Evolutionary conservation across 2,329 filamentous ascomycete species (phyloP), one percentile per base, ranked within the genome.

Genomic region (Xylariales sp.): DNA sequence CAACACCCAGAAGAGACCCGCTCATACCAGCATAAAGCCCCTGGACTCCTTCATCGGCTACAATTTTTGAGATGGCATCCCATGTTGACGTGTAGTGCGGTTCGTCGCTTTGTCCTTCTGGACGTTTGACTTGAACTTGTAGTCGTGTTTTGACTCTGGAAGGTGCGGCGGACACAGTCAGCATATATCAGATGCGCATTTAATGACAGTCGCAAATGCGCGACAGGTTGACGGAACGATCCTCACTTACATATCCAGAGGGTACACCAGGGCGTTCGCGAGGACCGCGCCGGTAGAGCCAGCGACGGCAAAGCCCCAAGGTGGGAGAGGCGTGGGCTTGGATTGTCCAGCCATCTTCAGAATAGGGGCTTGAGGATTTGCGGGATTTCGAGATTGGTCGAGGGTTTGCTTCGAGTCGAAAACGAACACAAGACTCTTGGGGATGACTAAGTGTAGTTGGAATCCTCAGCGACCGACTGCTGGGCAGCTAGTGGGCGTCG

Each of bases 201-300:
- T n/a, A n/a, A n/a, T n/a, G n/a, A n/a, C n/a, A n/a, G n/a, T n/a
- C n/a, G n/a, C n/a, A n/a, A n/a, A n/a, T n/a, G n/a, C n/a, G n/a
- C n/a, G n/a, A n/a, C n/a, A n/a, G n/a, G n/a, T n/a, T n/a, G n/a
- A n/a, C n/a, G n/a, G n/a, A n/a, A n/a, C n/a, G n/a, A n/a, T n/a
- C n/a, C n/a, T n/a, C n/a, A 67, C 85, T 70, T 72, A 95, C 90
- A 98, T 90, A 65, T 98, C 93, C 43, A 98, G 74, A 32, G 93
- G 93, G 64, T 98, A 98, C 41, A 97, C 91, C 46, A 96, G 69
- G 30, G 90, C 86, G 70, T 98, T 98, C 41, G 93, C 93, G 42
- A 98, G 74, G 25, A 97, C 88, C 32, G 93, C 93, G 44, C 93
- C 93, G 15, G 88, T 87, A 37, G 93, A 88, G 54, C 93, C 93